These are phyloP conservation scores for Neoascochyta sp. DNA, from an alignment of 2,329 filamentous ascomycete species.

Conservation along the genomic window DNA sequence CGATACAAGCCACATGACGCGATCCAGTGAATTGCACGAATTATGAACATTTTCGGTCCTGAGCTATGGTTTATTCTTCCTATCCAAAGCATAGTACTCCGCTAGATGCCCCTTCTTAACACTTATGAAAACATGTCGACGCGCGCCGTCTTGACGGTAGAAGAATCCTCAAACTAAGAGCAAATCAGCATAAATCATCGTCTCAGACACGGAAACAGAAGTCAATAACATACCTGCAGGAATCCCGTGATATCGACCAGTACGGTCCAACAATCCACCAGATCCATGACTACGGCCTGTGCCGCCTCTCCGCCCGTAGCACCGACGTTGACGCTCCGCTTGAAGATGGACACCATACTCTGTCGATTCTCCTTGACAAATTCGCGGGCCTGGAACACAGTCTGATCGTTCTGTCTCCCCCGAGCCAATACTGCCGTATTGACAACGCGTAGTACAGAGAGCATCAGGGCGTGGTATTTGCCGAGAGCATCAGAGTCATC, in stretches of 20 bases:
- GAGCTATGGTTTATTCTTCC: too few species aligned
- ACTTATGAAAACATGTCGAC: constrained; percentile 22
- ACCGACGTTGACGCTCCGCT: constrained; percentile 78
- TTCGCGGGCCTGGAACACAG: constrained; percentile 67
- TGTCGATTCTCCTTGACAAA: constrained; percentile 82
- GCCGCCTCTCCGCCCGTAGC: constrained; percentile 49
- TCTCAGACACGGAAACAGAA: neutral
- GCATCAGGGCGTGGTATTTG: constrained; percentile 79
- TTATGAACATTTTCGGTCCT: too few species aligned
- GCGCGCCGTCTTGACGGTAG: constrained; percentile 17
- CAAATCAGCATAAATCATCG: constrained; percentile 7
- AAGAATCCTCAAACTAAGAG: constrained; percentile 28
- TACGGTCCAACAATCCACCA: constrained; percentile 81
- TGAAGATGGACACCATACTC: constrained; percentile 84
- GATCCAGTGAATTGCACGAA: too few species aligned
- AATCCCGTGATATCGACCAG: constrained; percentile 80
- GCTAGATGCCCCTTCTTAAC: too few species aligned
- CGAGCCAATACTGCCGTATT: constrained; percentile 76
- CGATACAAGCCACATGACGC: too few species aligned
- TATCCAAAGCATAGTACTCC: too few species aligned
- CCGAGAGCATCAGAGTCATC: constrained; percentile 67
- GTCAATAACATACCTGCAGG: constrained; percentile 63
- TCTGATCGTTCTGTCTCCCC: constrained; percentile 73
- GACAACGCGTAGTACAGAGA: constrained; percentile 75
- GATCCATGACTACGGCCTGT: constrained; percentile 64